Conservation (phyloP, 139 green algal genomes). For the Chlamydomonas incerta region DNA sequence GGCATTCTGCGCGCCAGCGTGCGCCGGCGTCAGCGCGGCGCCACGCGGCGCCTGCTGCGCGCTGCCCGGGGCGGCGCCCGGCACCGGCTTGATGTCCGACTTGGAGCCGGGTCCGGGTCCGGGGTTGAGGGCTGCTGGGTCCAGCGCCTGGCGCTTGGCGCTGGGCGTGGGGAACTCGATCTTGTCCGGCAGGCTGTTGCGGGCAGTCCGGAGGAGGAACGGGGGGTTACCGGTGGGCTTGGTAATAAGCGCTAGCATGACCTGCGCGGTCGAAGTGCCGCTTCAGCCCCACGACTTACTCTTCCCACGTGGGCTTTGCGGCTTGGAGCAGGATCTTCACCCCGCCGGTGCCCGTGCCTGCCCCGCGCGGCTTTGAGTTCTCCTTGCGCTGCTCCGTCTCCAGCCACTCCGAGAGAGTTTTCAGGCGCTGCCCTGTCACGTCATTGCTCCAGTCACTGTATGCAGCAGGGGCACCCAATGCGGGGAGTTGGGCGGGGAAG, state of each 20-base stretch:
- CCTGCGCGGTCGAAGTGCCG: not conserved
- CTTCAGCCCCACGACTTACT: not conserved
- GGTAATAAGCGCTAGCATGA: no score
- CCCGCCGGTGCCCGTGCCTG: not conserved
- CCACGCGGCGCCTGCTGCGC: not conserved
- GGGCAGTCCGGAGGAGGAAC: not conserved
- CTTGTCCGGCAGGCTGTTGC: constrained; percentile 29
- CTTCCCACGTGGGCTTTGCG: constrained; percentile 18
- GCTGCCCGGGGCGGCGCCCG: not conserved
- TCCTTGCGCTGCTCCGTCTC: constrained; percentile 30
- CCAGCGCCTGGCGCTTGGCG: constrained; percentile 48
- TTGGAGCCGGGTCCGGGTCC: constrained; percentile 11
- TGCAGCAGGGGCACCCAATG: no score
- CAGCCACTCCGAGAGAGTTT: constrained; percentile 17
- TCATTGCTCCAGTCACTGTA: constrained; percentile 27
- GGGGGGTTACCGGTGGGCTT: not conserved
- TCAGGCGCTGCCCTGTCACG: constrained; percentile 5
- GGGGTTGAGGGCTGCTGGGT: constrained; percentile 4
- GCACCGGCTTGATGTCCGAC: not conserved
- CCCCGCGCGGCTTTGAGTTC: constrained; percentile 4
- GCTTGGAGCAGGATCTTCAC: constrained; percentile 2
- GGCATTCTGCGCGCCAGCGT: no score
- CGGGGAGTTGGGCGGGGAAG: no score
- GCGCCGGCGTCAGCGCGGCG: not conserved
- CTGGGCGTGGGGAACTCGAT: constrained; percentile 28